These are phyloP conservation scores for Lanmaoa pseudosensibilis DNA, from an alignment of 768 basidiomycete genomes.

Conservation along the genomic window DNA sequence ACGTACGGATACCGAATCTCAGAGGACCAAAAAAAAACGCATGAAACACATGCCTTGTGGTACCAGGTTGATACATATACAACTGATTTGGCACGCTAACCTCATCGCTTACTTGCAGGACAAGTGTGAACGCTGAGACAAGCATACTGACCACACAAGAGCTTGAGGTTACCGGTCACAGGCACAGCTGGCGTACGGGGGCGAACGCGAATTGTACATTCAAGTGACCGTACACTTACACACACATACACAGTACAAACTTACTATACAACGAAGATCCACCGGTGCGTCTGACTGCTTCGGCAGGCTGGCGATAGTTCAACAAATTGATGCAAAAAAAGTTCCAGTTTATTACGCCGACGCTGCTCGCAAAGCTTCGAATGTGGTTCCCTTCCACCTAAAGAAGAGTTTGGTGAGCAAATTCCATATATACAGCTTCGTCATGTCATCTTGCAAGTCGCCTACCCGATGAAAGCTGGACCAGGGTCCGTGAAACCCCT, in stretches of 20 bases:
- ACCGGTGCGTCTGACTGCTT: background rate
- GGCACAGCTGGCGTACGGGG: background rate
- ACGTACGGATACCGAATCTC: no score
- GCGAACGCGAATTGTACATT: background rate
- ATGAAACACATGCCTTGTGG: no score
- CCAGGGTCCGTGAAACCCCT: slow-evolving; percentile 32
- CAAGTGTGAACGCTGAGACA: background rate
- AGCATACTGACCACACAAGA: background rate
- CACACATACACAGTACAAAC: background rate
- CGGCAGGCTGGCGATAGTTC: background rate
- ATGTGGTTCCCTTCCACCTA: slow-evolving; percentile 18
- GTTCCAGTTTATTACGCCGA: background rate
- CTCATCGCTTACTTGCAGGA: background rate
- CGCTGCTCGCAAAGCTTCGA: slow-evolving; percentile 7
- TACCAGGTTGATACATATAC: background rate
- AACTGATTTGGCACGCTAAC: no score
- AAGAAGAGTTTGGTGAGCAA: background rate
- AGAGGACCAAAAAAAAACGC: no score
- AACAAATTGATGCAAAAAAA: background rate
- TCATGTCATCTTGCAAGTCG: background rate
- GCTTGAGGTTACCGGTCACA: background rate
- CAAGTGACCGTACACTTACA: background rate
- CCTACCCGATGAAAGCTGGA: slow-evolving; percentile 26
- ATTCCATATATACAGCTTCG: no score
- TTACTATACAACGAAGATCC: background rate